Percentiles rank a stretch among this genome's conserved stretches.
Evolutionary conservation across 108 stramenopile species (phyloP).

Genomic region (Asterionellopsis glacialis): DNA sequence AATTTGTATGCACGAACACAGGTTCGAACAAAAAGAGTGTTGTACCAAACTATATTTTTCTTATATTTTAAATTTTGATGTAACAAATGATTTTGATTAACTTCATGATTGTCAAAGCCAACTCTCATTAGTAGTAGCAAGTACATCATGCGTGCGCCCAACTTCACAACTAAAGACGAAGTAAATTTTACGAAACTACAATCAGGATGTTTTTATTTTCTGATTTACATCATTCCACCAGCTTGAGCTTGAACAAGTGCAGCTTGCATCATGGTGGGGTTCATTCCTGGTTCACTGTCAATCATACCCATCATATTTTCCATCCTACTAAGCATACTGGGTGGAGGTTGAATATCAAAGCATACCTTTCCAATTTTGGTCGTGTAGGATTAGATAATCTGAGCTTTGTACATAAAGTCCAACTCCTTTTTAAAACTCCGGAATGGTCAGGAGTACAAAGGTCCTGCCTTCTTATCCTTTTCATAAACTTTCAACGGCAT

Average conservation of each 20-base stretch:
- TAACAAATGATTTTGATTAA: no score
- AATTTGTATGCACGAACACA: no score
- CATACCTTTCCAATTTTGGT: slow-evolving; percentile 87
- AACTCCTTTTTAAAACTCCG: slow-evolving; percentile 73
- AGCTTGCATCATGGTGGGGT: slow-evolving; percentile 86
- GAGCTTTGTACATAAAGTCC: slow-evolving; percentile 64
- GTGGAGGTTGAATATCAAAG: slow-evolving; percentile 87
- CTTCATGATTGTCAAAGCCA: no score
- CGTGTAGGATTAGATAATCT: slow-evolving; percentile 60
- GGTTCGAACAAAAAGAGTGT: no score
- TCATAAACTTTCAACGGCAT: slow-evolving; percentile 78
- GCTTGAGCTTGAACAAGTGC: slow-evolving; percentile 49
- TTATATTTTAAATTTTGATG: no score
- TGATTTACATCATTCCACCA: no score
- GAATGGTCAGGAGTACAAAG: slow-evolving; percentile 76
- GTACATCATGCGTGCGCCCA: no score
- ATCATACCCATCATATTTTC: slow-evolving; percentile 87
- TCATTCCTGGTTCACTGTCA: slow-evolving; percentile 60
- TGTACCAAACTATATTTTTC: no score
- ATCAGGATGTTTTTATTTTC: no score
- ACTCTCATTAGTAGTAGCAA: no score
- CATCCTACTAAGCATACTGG: slow-evolving; percentile 85
- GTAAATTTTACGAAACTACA: no score
- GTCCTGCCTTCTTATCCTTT: slow-evolving; percentile 77
- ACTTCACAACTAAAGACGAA: no score